phyloP scores from a whole-genome alignment of 257 asterid genomes.

The Galeopsis tetrahit region DNA sequence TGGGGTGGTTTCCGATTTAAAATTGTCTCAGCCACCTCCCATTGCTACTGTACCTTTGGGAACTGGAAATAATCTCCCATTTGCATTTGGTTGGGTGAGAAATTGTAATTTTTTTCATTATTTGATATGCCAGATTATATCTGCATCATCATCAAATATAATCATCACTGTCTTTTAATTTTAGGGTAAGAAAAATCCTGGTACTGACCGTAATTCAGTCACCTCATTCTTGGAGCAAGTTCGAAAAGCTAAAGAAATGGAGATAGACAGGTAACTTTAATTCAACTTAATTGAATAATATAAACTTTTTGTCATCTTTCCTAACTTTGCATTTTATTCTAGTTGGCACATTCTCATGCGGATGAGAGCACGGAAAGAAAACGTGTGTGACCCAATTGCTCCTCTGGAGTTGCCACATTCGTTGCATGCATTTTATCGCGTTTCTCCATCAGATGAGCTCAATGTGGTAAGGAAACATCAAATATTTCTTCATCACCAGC shows the following conservation, averaged over 20 bases:
- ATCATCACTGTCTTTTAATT: conserved; percentile 20
- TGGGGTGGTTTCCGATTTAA: conserved; percentile 86
- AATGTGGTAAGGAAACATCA: conserved; percentile 52
- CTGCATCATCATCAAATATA: not conserved
- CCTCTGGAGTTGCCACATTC: conserved; percentile 91
- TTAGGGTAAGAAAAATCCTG: conserved; percentile 96
- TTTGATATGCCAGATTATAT: not conserved
- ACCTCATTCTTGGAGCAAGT: conserved; percentile 76
- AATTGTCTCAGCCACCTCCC: conserved; percentile 79
- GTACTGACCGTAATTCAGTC: conserved; percentile 72
- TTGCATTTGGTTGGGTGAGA: conserved; percentile 93
- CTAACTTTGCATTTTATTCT: conserved; percentile 33
- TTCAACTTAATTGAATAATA: not conserved
- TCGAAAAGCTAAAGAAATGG: conserved; percentile 77
- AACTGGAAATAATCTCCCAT: conserved; percentile 99
- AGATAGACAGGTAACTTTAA: conserved; percentile 69
- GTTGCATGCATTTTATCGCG: conserved; percentile 73
- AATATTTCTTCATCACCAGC: not conserved
- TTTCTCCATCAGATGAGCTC: conserved; percentile 64
- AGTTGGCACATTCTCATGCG: conserved; percentile 94
- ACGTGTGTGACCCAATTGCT: conserved; percentile 78
- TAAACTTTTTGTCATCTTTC: not conserved
- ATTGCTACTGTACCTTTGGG: conserved; percentile 92
- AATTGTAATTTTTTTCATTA: not conserved
- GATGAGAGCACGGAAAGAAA: conserved; percentile 67